A percentile compares a stretch with the other conserved stretches of the same genome.
phyloP scores from a whole-genome alignment of 306 rosid genomes.

The Quercus variabilis region DNA sequence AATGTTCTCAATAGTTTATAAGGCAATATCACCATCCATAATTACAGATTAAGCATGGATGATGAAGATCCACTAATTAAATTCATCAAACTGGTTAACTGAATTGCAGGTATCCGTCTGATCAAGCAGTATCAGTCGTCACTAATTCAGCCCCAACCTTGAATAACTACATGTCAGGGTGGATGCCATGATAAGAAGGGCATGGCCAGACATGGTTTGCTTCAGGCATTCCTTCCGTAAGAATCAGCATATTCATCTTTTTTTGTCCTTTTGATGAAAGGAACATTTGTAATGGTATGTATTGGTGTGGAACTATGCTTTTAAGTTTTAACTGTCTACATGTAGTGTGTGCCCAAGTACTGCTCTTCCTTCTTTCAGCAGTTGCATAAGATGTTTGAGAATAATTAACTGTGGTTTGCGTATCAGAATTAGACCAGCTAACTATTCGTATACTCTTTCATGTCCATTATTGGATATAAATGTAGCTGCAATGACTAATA shows the following conservation, averaged over 20 bases:
- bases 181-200: conserved; percentile 63
- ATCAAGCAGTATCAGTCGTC: conserved; percentile 58
- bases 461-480: neutral
- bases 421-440: neutral
- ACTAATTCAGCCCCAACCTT: conserved; percentile 81
- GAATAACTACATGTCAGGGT: conserved; percentile 80
- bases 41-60: neutral
- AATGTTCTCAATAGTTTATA: neutral
- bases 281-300: neutral
- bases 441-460: neutral
- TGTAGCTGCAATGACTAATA: too few species aligned
- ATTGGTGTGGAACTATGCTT: neutral
- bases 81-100: neutral
- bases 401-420: neutral
- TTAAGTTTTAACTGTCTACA: neutral
- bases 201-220: neutral
- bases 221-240: neutral
- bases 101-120: conserved; percentile 67
- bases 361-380: neutral
- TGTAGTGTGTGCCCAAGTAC: neutral
- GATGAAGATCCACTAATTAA: neutral
- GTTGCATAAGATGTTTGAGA: neutral
- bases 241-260: neutral
- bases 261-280: neutral
- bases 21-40: neutral